Evolutionary conservation across 2,329 filamentous ascomycete genomes (phyloP), one percentile per base, ranked within the genome.

Genomic region (Rosellinia necatrix): DNA sequence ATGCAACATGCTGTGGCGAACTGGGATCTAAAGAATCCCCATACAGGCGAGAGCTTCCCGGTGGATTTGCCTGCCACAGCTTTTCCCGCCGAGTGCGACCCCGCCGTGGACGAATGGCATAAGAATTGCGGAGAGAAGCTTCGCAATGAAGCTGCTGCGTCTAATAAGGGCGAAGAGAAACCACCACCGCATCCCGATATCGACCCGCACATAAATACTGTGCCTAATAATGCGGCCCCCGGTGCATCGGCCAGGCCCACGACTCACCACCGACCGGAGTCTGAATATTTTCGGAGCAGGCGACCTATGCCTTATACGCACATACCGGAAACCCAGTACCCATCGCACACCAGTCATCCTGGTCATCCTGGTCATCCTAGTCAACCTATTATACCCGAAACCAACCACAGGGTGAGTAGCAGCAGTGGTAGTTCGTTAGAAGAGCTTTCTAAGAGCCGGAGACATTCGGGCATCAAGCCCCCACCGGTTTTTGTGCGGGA

Each of bases 71-170:
- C 85, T 1, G 73, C 71, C 24, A 75, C 78, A n/a, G 82, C 86
- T 0, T 89, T 93, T 56, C 93, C 94, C 0, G 70, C 80, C 1
- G 77, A 83, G 38, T 83, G 92, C 1, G 93, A 97, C 66, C 75
- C 81, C 4, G 87, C 89, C n/a, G 92, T 96, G 74, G 85, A 92
- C 52, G 78, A 81, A 56, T 99, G 94, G 93, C 92, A 97, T 70
- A 85, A 89, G 63, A 78, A 81, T 2, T 92, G 96, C 53, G 88
- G 86, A 30, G 81, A 87, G 56, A 85, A 83, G 63, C 74, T 96
- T 44, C 83, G 86, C 59, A n/a, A n/a, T n/a, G 78, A 82, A 53
- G 87, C 92, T 63, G 78, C 79, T 2, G 73, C 75, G 9, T 71
- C 72, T 4, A 70, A 72, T 10, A 53, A 52, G 47, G 71, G 73